Base-by-base conservation (phyloP, 129 eudicot species). In the Artemisia annua region DNA sequence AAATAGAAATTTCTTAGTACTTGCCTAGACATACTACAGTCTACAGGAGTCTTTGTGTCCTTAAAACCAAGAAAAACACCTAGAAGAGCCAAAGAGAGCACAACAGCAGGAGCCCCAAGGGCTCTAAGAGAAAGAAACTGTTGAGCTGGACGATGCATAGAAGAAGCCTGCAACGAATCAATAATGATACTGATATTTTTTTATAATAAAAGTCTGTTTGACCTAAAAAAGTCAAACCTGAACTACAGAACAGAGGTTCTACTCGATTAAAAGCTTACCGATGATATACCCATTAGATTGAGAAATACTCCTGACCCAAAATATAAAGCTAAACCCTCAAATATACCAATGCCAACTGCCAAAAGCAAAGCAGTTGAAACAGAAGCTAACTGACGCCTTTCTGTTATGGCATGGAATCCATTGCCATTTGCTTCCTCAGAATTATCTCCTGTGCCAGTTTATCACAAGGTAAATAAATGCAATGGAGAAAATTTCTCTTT, bases 51-150 rank as follows among this genome's bases (percentile, higher is more conserved):
- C 73, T 79, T 86, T 50, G 93, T 88, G 80, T 91, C 97, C 93
- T 91, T 91, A 81, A 91, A 91, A 46, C 97, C 97, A 70, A 96
- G 92, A 20, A 91, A 84, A 73, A 91, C 82, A 48, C 97, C 97
- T 87, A 88, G 97, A 77, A 91, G 96, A 57, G 97, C 93, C 80
- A 91, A 79, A 58, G 97, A 86, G 64, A 88, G 91, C 43, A 91
- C 97, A 83, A 82, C 89, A 20, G 97, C 97, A 71, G 97, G 97
- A 66, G 97, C 97, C 83, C 97, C 97, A 55, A 91, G 83, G 74
- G 97, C 93, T 78, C 97, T 81, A 44, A 91, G 85, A 54, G 86
- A 64, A 70, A 91, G 88, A 81, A 91, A 91, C 35, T 39, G 79
- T 57, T 83, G 88, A 74, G 97, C 97, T 49, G 89, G 93, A 72